A percentile compares a stretch with the other conserved stretches of the same genome.
phyloP scores from a whole-genome alignment of 495 filamentous ascomycete genomes.

The Podospora pseudocomata region DNA sequence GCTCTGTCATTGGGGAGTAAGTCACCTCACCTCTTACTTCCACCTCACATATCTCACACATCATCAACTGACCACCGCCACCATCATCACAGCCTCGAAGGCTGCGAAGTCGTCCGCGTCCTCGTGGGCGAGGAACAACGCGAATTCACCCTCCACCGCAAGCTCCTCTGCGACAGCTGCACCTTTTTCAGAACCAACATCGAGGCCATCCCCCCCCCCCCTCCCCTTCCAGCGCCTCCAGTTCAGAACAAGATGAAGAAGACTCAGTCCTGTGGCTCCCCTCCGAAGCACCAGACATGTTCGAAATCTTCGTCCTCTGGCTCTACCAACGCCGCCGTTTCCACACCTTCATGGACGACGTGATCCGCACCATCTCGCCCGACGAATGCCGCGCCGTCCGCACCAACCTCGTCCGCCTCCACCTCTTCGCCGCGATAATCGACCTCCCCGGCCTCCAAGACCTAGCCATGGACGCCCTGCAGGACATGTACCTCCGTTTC shows the following conservation, averaged over 20 bases:
- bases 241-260: constrained; percentile 4
- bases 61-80: constrained; percentile 5
- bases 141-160: constrained; percentile 40
- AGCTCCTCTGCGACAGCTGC: constrained; percentile 39
- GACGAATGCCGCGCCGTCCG: constrained; percentile 23
- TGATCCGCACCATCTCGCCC: constrained; percentile 28
- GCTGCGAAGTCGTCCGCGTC: constrained; percentile 37
- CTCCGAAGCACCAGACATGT: constrained; percentile 43
- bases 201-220: constrained; percentile 27
- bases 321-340: constrained; percentile 39
- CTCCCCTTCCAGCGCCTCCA: constrained; percentile 4
- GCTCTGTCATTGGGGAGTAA: constrained; percentile 20
- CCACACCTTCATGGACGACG: constrained; percentile 36
- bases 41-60: neutral
- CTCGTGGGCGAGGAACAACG: constrained; percentile 41
- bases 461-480: constrained; percentile 46
- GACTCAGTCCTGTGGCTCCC: constrained; percentile 38
- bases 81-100: constrained; percentile 19
- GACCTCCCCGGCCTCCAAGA: constrained; percentile 43
- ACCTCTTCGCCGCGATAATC: constrained; percentile 46
- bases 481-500: constrained; percentile 48
- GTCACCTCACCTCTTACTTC: constrained; percentile 2
- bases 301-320: constrained; percentile 47
- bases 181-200: constrained; percentile 42
- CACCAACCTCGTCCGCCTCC: constrained; percentile 43